Evolutionary conservation across 768 basidiomycete species (phyloP), one percentile per base, ranked within the genome.

Genomic region (Tulasnella sp.): DNA sequence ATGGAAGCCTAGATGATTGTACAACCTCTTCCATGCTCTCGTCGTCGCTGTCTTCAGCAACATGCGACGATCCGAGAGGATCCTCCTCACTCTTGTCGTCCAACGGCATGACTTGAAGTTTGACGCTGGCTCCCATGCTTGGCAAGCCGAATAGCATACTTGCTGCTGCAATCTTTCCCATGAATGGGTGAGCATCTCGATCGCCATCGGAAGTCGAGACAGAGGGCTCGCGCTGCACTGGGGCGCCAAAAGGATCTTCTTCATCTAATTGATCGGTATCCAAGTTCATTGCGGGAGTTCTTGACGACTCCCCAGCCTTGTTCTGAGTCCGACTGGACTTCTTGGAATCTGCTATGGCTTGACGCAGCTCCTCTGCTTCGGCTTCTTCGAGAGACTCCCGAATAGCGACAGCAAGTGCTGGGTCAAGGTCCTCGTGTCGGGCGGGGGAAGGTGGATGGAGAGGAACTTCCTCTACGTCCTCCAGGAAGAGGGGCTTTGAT

Each of bases 401-500:
- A 32, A 73, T 67, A 26, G 72, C 72, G 64, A 73, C 41, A n/a
- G 42, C 22, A 34, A 62, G 29, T 3, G 64, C 71, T 26, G 71
- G 62, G 44, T 73, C 72, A n/a, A 71, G 17, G 8, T 70, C 72
- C 7, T 42, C 66, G 75, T 9, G 35, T 26, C 41, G 32, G 71
- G 65, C 32, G 67, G 73, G 7, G 77, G 77, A 37, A 80, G 80
- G 12, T 77, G 76, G 11, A 26, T 44, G 17, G 7, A 26, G n/a
- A 22, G n/a, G 3, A 5, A 26, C 26, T 59, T 76, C 68, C 42
- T 75, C 74, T 5, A 74, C 86, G 32, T 85, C 84, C 35, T 86
- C 86, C 1, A 83, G 83, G 76, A 91, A 91, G 36, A 91, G 78
- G 0, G 86, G 85, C 68, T 79, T 83, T 3, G 79, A 59, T 75